Base-by-base conservation (phyloP, 2,329 filamentous ascomycete genomes). In the Incumbomyces lentus region DNA sequence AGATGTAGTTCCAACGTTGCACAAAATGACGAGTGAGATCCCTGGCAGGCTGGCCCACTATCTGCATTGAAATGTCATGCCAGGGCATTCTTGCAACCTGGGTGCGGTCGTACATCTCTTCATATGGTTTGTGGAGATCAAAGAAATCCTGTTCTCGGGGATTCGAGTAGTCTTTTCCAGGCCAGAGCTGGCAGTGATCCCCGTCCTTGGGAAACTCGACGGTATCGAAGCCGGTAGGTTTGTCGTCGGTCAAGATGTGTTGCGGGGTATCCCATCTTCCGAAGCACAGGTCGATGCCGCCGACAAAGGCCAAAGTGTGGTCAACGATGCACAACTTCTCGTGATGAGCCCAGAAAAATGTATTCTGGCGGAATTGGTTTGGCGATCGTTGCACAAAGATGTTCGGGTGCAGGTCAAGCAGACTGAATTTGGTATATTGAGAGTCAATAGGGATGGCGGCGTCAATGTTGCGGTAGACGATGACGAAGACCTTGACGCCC, bases 271-370 rank as follows among this genome's bases (percentile, higher is more conserved):
- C 92, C 92, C 92, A 98, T 57, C 92, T 79, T 39, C 92, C 92
- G 63, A 96, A 95, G 66, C 92, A 98, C 17, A 98, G 72, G 69
- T 98, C 92, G 52, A 98, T 86, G 31, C 92, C 92, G 50, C 92
- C 92, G 40, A 95, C 82, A 63, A 98, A 96, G 10, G 90, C 92
- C 41, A 96, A 81, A 45, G 90, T 92, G 60, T 96, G 92, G 62
- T 98, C 92, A 14, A 98, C 85, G 34, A 98, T 81, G 59, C 88
- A 90, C n/a, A 98, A 77, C 67, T 98, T 98, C 64, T 98, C 92
- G 66, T 98, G 92, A 62, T 98, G 92, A 1, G 92, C 92, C 74
- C 93, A 98, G 72, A 98, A 98, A 70, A 98, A 98, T 38, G 95
- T 94, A 59, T 96, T 96, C 68, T 98, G 94, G 60, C 94, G 86